Percentiles rank a stretch among this genome's conserved stretches.
Conservation (phyloP, 257 asterid genomes). For the Solanum virginianum region DNA sequence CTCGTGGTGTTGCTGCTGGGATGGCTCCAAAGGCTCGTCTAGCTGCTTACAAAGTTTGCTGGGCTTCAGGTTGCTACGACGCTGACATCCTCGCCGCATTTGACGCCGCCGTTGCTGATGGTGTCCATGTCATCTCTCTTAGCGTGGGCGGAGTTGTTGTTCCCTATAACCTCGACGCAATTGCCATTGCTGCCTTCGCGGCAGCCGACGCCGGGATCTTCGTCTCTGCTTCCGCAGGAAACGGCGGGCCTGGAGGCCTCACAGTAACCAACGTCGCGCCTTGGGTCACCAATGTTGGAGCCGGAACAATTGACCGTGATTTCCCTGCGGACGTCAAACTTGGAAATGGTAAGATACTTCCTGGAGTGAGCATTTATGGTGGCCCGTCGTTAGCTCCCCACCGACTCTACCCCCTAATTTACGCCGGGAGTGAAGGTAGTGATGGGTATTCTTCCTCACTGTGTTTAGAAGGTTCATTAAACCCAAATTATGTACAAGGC, state of each 20-base stretch:
- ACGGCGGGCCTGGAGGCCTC: slow-evolving; percentile 78
- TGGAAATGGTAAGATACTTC: slow-evolving; percentile 46
- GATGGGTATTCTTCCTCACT: slow-evolving; percentile 72
- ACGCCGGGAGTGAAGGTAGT: slow-evolving; percentile 76
- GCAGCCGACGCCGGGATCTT: slow-evolving; percentile 65
- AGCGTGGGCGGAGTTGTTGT: slow-evolving; percentile 84
- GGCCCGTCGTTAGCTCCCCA: slow-evolving; percentile 56
- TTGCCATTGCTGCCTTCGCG: slow-evolving; percentile 69
- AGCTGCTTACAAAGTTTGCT: slow-evolving; percentile 81
- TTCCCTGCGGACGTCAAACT: slow-evolving; percentile 76
- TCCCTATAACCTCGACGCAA: slow-evolving; percentile 71
- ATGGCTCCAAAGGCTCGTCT: slow-evolving; percentile 94
- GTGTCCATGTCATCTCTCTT: slow-evolving; percentile 79
- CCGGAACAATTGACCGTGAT: slow-evolving; percentile 73
- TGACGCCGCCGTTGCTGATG: slow-evolving; percentile 74
- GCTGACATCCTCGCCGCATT: slow-evolving; percentile 87
- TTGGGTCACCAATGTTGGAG: slow-evolving; percentile 92
- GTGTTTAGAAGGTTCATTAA: slow-evolving; percentile 63
- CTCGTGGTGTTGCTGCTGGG: slow-evolving; percentile 85
- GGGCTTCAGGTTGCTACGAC: slow-evolving; percentile 81
- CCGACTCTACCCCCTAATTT: slow-evolving; percentile 49
- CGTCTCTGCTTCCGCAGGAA: slow-evolving; percentile 85
- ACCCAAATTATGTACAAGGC: slow-evolving; percentile 45
- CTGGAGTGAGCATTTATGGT: slow-evolving; percentile 65
- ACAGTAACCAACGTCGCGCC: slow-evolving; percentile 85